Base-by-base conservation (phyloP, 305 asterid species). In the Coffea humblotiana region DNA sequence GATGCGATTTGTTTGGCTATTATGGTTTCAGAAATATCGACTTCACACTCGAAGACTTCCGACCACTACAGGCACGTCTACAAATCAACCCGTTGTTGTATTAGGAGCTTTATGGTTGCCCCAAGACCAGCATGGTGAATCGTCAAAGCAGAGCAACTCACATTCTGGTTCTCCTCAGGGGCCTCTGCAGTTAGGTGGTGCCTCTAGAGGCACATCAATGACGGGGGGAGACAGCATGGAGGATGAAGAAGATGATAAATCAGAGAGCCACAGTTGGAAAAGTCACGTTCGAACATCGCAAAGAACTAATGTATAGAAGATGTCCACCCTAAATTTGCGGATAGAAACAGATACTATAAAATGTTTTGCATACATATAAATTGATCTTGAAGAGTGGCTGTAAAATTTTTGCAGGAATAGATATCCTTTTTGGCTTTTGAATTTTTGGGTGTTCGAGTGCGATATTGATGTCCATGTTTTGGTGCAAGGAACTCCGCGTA, bases 81-180 rank as follows among this genome's bases (percentile, higher is more conserved):
- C 73, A 18, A 70, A 83, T 68, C 89, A 83, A 76, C 49, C 86
- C 37, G 85, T 70, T 19, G 83, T 76, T 56, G 74, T 80, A 56
- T 67, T 86, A 14, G 93, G 93, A 75, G 86, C 88, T 65, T 69
- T 87, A 52, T 88, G 92, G 92, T 60, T 78, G 84, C 48, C 90
- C 16, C 84, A 86, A 75, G 93, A 86, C 48, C 85, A 87, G 66
- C 78, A 81, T 23, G 87, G 86, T 11, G 97, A 90, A 75, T 89
- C 94, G 69, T 89, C 92, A 12, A 92, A 90, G 85, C 88, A 72
- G 56, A 88, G 92, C 83, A 84, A 84, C 80, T 88, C 92, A 15
- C 92, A 87, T 25, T 90, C 94, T 21, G 90, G 90, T 76, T 92
- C 98, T 37, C 97, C 97, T 45, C 90, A 88, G 61, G 90, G 94